Evolutionary conservation across 441 rosid species (phyloP).

Genomic region (Brassica balearica): DNA sequence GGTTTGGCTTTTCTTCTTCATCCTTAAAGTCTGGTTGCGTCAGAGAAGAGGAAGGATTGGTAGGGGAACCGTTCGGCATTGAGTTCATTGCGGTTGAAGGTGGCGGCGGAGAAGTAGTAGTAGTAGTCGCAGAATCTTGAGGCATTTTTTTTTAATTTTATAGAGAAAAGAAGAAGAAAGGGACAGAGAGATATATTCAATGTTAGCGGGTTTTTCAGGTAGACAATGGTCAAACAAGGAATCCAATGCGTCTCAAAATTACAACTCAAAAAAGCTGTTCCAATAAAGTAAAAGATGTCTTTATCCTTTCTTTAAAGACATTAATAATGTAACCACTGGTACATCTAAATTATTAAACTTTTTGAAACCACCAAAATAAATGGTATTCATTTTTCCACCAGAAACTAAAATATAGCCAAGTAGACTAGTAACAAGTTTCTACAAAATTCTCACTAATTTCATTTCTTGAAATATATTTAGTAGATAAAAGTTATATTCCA

Average conservation of each 20-base stretch:
- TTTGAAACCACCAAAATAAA: conserved; percentile 16
- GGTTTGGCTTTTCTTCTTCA: conserved; percentile 13
- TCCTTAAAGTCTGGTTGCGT: not conserved
- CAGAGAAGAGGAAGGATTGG: not conserved
- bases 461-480: too few relatives aligned
- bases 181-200: not conserved
- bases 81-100: conserved; percentile 23
- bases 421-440: not conserved
- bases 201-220: conserved; percentile 44
- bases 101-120: conserved; percentile 40
- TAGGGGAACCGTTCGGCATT: conserved; percentile 1
- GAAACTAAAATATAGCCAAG: not conserved
- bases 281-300: conserved; percentile 37
- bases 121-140: conserved; percentile 40
- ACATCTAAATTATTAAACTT: conserved; percentile 6
- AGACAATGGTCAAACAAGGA: conserved; percentile 45
- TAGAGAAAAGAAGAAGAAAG: conserved; percentile 23
- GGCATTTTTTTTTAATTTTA: conserved; percentile 8
- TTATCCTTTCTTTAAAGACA: not conserved
- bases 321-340: conserved; percentile 12
- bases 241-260: conserved; percentile 40
- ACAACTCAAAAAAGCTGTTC: conserved; percentile 41
- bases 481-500: too few relatives aligned
- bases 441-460: not conserved
- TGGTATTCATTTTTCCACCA: not conserved